A percentile compares a stretch with the other conserved stretches of the same genome.
Evolutionary conservation across 495 filamentous ascomycete genomes (phyloP).

Genomic region (Hypoxylon intermedium): DNA sequence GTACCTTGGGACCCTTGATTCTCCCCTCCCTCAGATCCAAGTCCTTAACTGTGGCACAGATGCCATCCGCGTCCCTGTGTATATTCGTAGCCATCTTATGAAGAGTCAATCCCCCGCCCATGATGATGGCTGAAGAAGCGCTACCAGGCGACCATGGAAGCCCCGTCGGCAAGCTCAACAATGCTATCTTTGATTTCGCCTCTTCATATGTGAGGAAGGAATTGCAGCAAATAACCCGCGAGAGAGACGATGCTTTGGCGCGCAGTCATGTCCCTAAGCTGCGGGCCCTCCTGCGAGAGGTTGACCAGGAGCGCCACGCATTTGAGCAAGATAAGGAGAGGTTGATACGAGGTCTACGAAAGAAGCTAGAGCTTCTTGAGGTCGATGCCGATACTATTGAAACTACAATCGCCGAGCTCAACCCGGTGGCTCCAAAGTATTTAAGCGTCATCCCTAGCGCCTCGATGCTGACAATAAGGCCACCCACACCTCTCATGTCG

Average conservation of each 20-base stretch:
- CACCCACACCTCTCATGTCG: conserved; percentile 23
- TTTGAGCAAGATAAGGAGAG: conserved; percentile 39
- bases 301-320: conserved; percentile 36
- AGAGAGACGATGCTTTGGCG: conserved; percentile 39
- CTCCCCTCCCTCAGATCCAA: not conserved
- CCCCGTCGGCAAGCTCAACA: conserved; percentile 32
- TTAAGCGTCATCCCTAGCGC: conserved; percentile 36
- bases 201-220: conserved; percentile 38
- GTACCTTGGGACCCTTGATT: not conserved
- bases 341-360: conserved; percentile 27
- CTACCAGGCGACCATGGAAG: conserved; percentile 24
- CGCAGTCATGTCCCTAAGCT: conserved; percentile 37
- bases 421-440: conserved; percentile 29
- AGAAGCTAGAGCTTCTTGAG: conserved; percentile 33
- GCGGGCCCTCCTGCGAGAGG: conserved; percentile 32
- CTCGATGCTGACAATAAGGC: conserved; percentile 31
- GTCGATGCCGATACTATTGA: conserved; percentile 35
- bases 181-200: conserved; percentile 39
- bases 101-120: no score
- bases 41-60: not conserved
- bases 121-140: conserved; percentile 37
- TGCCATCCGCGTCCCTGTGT: conserved; percentile 5
- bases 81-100: no score
- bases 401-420: conserved; percentile 29
- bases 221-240: conserved; percentile 35